Base-by-base conservation (phyloP, 306 rosid species). In the Dalbergia cultrata region DNA sequence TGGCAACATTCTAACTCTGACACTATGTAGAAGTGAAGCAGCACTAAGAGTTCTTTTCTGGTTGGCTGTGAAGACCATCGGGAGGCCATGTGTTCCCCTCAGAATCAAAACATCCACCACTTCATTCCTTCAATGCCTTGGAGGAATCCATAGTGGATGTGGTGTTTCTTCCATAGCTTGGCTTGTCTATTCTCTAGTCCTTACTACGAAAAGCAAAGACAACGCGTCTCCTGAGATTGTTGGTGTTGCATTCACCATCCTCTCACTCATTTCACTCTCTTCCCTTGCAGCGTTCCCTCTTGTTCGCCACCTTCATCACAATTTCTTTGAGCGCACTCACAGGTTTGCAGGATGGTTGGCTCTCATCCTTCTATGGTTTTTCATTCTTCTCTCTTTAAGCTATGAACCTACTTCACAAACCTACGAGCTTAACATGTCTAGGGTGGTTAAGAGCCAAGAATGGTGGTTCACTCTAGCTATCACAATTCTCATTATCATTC, bases 61-160 rank as follows among this genome's bases (percentile, higher is more conserved):
- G 85, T 26, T 88, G 7, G 82, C 80, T 31, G 97, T 90, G 67
- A 79, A 76, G 13, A 59, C 74, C 22, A 70, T 92, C 4, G 94
- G 94, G 3, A 82, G 73, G 63, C 81, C 91, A 13, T 87, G 76
- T 85, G 78, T 92, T 7, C 74, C 90, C 65, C 86, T 92, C 45
- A 22, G 62, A 66, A 60, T 88, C 75, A 92, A 88, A 81, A 90
- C 88, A 50, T 76, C 87, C 10, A 70, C 73, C 6, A 90, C 97
- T 44, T 87, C 94, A n/a, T 80, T 92, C 58, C 92, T 92, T 69
- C 97, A 92, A 84, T 85, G 91, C 33, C 45, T 92, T 37, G 94
- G 97, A 31, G 91, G 97, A 77, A 86, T 92, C 52, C 97, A 92
- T n/a, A 92, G 97, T 65, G 85, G 94, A 3, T 92, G 91, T 62